Conservation (phyloP, 257 asterid genomes). For the Solanum pinnatisectum region DNA sequence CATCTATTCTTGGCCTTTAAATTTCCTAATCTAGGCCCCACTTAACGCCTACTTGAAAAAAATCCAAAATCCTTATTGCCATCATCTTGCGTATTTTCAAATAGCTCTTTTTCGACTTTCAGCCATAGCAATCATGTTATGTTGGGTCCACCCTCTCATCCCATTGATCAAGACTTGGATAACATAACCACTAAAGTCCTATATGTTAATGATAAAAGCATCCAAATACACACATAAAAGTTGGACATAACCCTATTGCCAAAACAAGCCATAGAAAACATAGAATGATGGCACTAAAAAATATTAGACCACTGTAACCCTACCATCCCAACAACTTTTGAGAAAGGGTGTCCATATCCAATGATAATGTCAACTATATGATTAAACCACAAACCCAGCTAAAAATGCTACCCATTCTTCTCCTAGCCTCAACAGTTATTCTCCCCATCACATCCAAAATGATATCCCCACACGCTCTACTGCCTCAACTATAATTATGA, state of each 20-base stretch:
- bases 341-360: background rate
- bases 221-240: background rate
- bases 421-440: background rate
- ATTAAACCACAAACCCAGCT: background rate
- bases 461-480: conserved; percentile 15
- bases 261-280: background rate
- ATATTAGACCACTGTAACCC: background rate
- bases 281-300: background rate
- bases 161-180: background rate
- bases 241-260: background rate
- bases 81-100: background rate
- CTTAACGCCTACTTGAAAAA: background rate
- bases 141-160: background rate
- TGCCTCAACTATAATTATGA: background rate
- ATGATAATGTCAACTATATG: background rate
- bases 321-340: conserved; percentile 7
- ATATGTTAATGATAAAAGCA: background rate
- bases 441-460: background rate
- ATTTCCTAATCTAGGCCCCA: background rate
- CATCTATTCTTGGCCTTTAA: background rate
- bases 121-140: background rate
- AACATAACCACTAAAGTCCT: background rate
- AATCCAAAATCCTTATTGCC: background rate
- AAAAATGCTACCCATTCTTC: background rate
- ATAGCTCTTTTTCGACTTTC: background rate